phyloP scores from a whole-genome alignment of 176 grass and related monocot species.

The Aegilops bicornis region DNA sequence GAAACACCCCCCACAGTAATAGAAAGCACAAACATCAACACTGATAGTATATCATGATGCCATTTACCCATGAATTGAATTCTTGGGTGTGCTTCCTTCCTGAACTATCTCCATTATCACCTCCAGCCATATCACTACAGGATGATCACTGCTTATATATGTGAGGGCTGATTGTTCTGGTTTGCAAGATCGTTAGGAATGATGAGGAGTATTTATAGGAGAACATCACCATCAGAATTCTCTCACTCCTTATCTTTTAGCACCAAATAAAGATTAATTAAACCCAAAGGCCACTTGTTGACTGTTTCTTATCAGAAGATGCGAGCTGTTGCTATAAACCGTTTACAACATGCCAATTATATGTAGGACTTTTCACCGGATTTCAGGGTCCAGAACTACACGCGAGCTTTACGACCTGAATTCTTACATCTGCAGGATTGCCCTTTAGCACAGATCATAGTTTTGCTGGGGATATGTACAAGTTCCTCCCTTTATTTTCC shows the following conservation, averaged over 20 bases:
- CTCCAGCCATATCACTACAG: background rate
- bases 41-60: background rate
- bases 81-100: background rate
- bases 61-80: constrained; percentile 10
- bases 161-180: background rate
- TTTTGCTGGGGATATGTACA: background rate
- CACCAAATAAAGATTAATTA: background rate
- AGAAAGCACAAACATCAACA: background rate
- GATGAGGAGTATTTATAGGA: background rate
- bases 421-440: background rate
- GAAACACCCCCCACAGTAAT: background rate
- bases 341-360: background rate
- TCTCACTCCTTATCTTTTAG: background rate
- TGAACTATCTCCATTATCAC: background rate
- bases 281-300: background rate
- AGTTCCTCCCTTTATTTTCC: background rate
- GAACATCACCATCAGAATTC: background rate
- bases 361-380: background rate
- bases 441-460: background rate
- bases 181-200: background rate
- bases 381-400: background rate
- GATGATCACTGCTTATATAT: background rate
- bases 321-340: background rate
- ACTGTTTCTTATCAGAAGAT: background rate
- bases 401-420: background rate